Base-by-base conservation (phyloP, 2,329 filamentous ascomycete species). In the Plenodomus biglobosus region DNA sequence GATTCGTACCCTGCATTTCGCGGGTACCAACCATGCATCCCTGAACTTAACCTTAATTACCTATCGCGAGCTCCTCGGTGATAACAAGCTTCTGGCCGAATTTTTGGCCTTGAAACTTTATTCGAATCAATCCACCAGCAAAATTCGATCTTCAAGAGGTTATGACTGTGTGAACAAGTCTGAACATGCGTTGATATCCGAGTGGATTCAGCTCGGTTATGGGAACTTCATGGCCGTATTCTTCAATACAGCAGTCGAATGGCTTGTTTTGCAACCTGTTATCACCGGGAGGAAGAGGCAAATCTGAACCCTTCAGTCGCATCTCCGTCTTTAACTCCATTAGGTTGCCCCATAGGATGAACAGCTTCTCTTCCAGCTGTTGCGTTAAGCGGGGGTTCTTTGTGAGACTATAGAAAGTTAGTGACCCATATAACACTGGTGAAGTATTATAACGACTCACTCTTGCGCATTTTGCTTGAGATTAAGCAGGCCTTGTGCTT, bases 281-380 rank as follows among this genome's bases (percentile, higher is more conserved):
- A 18, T 66, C 64, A 11, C 56, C 63, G 10, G 53, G 46, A 1
- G 62, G 57, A 6, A 68, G 46, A 8, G 64, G 63, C 27, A 69
- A 50, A 32, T 62, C 53, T 15, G 46, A 48, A 17, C 57, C 56
- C 18, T 50, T 42, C 5, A 56, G 43, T 65, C 88, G 90, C 40
- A 75, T 69, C 65, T 95, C 90, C 64, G 92, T 85, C 35, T 71
- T 71, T 19, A 68, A 41, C 38, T 70, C 68, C 16, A 59, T 52
- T 1, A 96, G 76, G 52, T 96, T 83, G 1, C 92, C 92, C 92
- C 92, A 97, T 1, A 96, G 76, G 30, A 83, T 75, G 65, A 86
- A 92, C 46, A 96, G 76, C 58, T 81, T 85, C 58, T 95, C 83
- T 42, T 83, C 80, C 3, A 96, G 73, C 6, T 68, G 53, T 2